Percentiles rank a stretch among this genome's conserved stretches.
Conservation (phyloP, 306 rosid genomes). For the Hippophae gyantsensis region DNA sequence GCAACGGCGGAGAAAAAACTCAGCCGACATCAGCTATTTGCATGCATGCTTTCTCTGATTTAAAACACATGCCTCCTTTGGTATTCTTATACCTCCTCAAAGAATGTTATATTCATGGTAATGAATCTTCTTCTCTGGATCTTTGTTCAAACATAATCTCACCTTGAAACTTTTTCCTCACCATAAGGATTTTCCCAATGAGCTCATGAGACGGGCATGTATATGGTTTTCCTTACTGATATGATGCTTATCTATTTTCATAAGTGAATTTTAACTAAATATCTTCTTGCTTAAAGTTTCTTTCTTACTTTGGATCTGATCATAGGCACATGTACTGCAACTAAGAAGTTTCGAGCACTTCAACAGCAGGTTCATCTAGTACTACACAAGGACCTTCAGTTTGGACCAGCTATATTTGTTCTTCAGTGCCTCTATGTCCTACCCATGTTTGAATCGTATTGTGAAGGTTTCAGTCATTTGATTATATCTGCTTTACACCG, state of each 20-base stretch:
- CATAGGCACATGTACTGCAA: slow-evolving; percentile 78
- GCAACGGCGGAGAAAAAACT: slow-evolving; percentile 20
- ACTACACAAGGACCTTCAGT: slow-evolving; percentile 70
- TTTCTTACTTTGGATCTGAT: slow-evolving; percentile 6
- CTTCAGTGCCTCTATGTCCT: slow-evolving; percentile 64
- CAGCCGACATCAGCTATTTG: slow-evolving; percentile 32
- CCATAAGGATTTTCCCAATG: background rate
- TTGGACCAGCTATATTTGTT: slow-evolving; percentile 78
- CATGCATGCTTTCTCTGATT: slow-evolving; percentile 59
- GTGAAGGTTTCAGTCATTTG: slow-evolving; percentile 85
- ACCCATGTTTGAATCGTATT: slow-evolving; percentile 54
- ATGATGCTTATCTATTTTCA: background rate
- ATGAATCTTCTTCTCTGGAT: slow-evolving; percentile 16
- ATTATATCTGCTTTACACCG: slow-evolving; percentile 66
- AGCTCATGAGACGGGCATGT: background rate
- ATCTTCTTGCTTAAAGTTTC: slow-evolving; percentile 4
- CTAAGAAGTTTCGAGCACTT: slow-evolving; percentile 80
- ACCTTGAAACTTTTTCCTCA: slow-evolving; percentile 1
- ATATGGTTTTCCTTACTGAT: background rate
- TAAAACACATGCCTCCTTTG: slow-evolving; percentile 57
- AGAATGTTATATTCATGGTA: slow-evolving; percentile 73
- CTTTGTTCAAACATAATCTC: background rate
- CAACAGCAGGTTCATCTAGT: slow-evolving; percentile 68
- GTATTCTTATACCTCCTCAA: slow-evolving; percentile 73
- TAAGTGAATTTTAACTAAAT: background rate